Evolutionary conservation across 1,284 basidiomycete genomes (phyloP), one percentile per base, ranked within the genome.

Genomic region (Salmacisia buchloeana): DNA sequence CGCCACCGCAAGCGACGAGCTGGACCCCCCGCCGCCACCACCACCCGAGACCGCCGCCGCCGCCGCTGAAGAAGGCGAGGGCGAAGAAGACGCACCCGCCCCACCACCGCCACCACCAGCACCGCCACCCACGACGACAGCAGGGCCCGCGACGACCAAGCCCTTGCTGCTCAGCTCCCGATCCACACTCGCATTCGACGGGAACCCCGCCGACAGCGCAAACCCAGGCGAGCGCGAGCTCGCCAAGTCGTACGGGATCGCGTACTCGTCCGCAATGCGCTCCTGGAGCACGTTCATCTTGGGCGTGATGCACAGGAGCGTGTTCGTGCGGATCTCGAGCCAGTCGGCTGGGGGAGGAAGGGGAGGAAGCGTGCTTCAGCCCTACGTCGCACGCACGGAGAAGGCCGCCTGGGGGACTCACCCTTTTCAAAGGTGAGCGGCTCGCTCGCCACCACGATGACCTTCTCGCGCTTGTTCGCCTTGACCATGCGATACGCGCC

Each of bases 251-350:
- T 54, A 54, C 15, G 49, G 49, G 25, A 54, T 54, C 49, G 49
- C 25, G 6, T 54, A 96, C 79, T 91, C 87, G 83, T 97, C 94
- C 45, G 90, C 83, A 76, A 97, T 96, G 1, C 94, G 94, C 71
- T 94, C 89, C 80, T 94, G 91, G 25, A 97, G 83, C 31, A 97
- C 82, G 77, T 97, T 97, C 91, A 85, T 84, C 82, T 83, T 76
- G 1, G 78, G 76, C 10, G 80, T 81, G 31, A 81, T 72, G 39
- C 75, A 74, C 27, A 92, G 87, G 87, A 96, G 89, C 69, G 90
- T 89, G 79, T 97, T 96, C 10, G 69, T 94, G 85, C 88, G 89
- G 74, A 97, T 92, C 81, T 96, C 92, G 90, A 94, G 94, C 91
- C 90, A 92, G 78, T 92, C 90, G 54, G 91, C 90, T 89, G 68